Base-by-base conservation (phyloP, 2,329 filamentous ascomycete species). In the Xylaria sp. region DNA sequence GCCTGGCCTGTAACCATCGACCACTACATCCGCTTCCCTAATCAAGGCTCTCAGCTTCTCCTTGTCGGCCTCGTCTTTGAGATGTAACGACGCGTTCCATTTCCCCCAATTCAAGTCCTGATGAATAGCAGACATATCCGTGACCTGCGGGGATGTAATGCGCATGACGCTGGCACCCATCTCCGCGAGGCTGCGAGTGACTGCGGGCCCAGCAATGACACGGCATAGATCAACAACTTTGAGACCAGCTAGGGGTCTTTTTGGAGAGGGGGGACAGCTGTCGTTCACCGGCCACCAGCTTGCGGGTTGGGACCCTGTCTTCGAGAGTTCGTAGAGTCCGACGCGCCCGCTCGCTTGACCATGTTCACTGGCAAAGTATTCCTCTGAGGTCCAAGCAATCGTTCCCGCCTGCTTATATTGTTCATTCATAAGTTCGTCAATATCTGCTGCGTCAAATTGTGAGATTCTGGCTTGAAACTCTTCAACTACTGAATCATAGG, bases 91-190 rank as follows among this genome's bases (percentile, higher is more conserved):
- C 60, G 27, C 61, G 54, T 83, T 79, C 65, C 82, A 82, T 68
- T 86, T 86, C 2, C 85, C 85, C 77, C 80, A 82, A 69, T 81
- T 85, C 1, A 86, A 73, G 63, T 86, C 84, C 2, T 76, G 75
- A 51, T 83, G 81, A 17, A 85, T 56, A 0, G 59, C 54, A 0
- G 78, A 78, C 61, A 83, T 72, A 56, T 85, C 82, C 0, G 80
- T 75, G 4, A 84, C 61, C 10, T 79, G 73, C 1, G 77, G 73
- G 0, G 76, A 76, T 0, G 81, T 82, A 15, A 85, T 74, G 7
- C 81, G 73, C 78, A 85, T 79, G 1, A 85, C 81, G 45, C 78
- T 80, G 0, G 84, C 84, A 0, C 84, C 84, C 61, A 68, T 65
- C 57, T 68, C 65, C 3, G 65, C 65, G 2, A 68, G 6, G 82